Base-by-base conservation (phyloP, 306 rosid genomes). In the Ormosia semicastrata region DNA sequence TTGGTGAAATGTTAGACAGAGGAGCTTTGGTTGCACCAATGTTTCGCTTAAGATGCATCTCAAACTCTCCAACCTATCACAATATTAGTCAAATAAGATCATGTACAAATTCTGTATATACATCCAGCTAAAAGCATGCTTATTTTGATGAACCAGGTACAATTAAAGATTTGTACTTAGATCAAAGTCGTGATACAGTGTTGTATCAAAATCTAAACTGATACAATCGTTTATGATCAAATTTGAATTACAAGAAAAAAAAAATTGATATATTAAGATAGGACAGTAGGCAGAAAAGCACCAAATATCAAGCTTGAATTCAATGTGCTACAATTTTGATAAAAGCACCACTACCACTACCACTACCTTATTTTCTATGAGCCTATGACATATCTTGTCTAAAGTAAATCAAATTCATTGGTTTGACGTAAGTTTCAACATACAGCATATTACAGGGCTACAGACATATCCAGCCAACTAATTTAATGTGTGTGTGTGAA, bases 21-120 rank as follows among this genome's bases (percentile, higher is more conserved):
- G 97, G 94, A 84, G 90, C 78, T 67, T 43, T 76, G 46, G 86
- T 86, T 64, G 83, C 97, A 83, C 94, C 99, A 83, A 93, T 54
- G 67, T 89, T 93, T 56, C 99, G 89, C 94, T 91, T 95, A 76
- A 95, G 83, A 85, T 93, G 95, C 99, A 95, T 92, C 87, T 95
- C 97, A 84, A 95, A 95, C 79, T 92, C 98, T 77, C 99, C 99
- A 81, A 96, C 88, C 99, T 96, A 79, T 78, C 53, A 81, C 75
- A 87, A 60, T 59, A 76, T 53, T 52, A 17, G 67, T 43, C 40
- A 81, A 49, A 56, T 50, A 76, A 73, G 79, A 76, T 58, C 47
- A 67, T 74, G 54, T 46, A 54, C 56, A 54, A 73, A 68, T 85
- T 70, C 68, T 0, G 41, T 0, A 59, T 4, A 40, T 8, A 43